Base-by-base conservation (phyloP, 2,329 filamentous ascomycete species). In the Alternaria viburni region DNA sequence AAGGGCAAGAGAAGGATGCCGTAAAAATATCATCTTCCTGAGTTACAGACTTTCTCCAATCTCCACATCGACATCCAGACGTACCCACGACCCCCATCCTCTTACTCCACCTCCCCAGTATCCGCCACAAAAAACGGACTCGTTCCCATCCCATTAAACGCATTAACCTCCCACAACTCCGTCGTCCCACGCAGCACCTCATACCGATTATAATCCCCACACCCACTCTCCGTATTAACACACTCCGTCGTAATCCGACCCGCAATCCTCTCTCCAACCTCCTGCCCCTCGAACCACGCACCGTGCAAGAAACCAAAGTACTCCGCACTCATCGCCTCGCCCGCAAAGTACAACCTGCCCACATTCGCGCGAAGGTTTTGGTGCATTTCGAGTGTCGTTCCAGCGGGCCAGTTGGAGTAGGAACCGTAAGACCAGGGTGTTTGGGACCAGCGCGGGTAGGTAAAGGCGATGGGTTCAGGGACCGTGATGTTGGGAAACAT, bases 311-410 rank as follows among this genome's bases (percentile, higher is more conserved):
- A 91, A 0, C 89, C 89, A 75, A 86, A 91, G 74, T 89, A 90
- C 68, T 87, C 82, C 0, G 87, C 83, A 45, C 86, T 89, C 1
- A 85, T 90, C 2, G 86, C 86, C 73, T 91, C 89, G 0, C 89
- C 89, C 0, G 89, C 88, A 65, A 90, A 91, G 81, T 85, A 90
- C 4, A 91, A 74, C 1, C 87, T 78, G 9, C 83, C 84, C 0
- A 89, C 77, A 63, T 90, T 90, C n/a, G 89, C 87, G 1, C 89
- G 85, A 11, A 91, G 81, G 67, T 91, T 91, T 72, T 91, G 86
- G 67, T 91, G 89, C 80, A 84, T 87, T 70, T 90, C 86, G 0
- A 91, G 80, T 0, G 86, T 89, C 46, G 88, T 87, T 0, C 86
- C 86, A 0, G 85, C 79, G 0, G 89, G 89, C 90, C 89, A 91